Conservation (phyloP, 192 early-diverging fungal genomes). For the Coemansia guatemalensis region DNA sequence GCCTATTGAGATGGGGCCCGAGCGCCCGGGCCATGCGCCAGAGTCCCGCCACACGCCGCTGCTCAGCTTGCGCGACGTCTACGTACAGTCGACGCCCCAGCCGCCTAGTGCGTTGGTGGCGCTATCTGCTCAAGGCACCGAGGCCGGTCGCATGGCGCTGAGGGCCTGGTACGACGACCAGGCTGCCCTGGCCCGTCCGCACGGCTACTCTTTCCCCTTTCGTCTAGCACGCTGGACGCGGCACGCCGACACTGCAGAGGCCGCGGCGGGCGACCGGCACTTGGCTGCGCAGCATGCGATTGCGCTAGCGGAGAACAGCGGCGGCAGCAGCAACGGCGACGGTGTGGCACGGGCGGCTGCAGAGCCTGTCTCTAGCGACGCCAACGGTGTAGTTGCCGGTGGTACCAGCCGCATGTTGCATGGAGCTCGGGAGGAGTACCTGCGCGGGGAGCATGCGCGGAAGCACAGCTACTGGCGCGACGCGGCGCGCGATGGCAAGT, state of each 20-base stretch:
- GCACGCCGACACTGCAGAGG: background rate
- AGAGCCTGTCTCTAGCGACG: background rate
- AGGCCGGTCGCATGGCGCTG: constrained; percentile 33
- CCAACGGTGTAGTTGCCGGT: constrained; percentile 14
- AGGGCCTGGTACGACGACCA: constrained; percentile 50
- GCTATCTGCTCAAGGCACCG: constrained; percentile 43
- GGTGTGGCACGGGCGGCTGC: background rate
- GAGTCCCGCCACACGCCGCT: constrained; percentile 8
- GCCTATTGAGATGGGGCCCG: constrained; percentile 35
- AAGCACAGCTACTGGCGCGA: constrained; percentile 45
- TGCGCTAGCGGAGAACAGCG: constrained; percentile 7
- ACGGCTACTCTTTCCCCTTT: constrained; percentile 46
- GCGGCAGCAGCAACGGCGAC: constrained; percentile 7
- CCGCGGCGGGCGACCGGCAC: background rate
- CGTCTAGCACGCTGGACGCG: constrained; percentile 36
- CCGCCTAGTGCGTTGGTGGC: constrained; percentile 35
- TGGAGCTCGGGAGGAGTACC: constrained; percentile 30
- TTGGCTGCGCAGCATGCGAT: constrained; percentile 20
- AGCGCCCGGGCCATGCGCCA: constrained; percentile 15
- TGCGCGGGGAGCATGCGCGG: constrained; percentile 33
- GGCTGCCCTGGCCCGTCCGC: constrained; percentile 30
- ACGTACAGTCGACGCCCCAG: constrained; percentile 44
- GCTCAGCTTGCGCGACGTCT: constrained; percentile 42
- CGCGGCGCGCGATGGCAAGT: constrained; percentile 20
- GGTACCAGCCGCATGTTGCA: constrained; percentile 37